phyloP scores from a whole-genome alignment of 306 rosid genomes.

The Comarum palustre region DNA sequence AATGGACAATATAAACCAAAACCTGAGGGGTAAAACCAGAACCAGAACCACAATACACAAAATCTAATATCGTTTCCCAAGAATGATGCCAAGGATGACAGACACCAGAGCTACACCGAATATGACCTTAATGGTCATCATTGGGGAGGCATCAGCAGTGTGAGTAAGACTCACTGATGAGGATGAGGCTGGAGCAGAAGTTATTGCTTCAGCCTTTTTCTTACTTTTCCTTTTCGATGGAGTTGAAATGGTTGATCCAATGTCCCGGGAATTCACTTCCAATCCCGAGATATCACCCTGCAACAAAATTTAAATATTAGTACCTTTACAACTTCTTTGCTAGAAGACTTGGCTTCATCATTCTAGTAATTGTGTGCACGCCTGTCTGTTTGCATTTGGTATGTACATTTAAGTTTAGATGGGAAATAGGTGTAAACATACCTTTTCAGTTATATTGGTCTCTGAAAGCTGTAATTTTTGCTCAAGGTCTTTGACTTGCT shows the following conservation, averaged over 20 bases:
- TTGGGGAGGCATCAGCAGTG: conserved; percentile 46
- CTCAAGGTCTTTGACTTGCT: conserved; percentile 69
- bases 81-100: conserved; percentile 65
- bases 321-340: not conserved
- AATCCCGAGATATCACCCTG: conserved; percentile 51
- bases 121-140: conserved; percentile 50
- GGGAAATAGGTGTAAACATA: conserved; percentile 17
- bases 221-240: conserved; percentile 75
- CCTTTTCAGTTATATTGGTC: conserved; percentile 53
- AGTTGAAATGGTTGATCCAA: conserved; percentile 56
- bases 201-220: conserved; percentile 64
- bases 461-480: conserved; percentile 55
- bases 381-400: not conserved
- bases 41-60: conserved; percentile 22
- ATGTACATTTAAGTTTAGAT: not conserved
- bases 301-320: conserved; percentile 27
- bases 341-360: not conserved
- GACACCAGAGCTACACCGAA: conserved; percentile 75
- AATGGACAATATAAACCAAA: conserved; percentile 19
- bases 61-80: conserved; percentile 77
- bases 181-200: conserved; percentile 51
- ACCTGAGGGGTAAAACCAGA: conserved; percentile 14
- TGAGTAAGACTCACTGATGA: conserved; percentile 39
- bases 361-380: not conserved
- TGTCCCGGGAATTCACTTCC: conserved; percentile 80